A percentile compares a stretch with the other conserved stretches of the same genome.
phyloP scores from a whole-genome alignment of 2,329 filamentous ascomycete genomes.

The Ramichloridium luteum region DNA sequence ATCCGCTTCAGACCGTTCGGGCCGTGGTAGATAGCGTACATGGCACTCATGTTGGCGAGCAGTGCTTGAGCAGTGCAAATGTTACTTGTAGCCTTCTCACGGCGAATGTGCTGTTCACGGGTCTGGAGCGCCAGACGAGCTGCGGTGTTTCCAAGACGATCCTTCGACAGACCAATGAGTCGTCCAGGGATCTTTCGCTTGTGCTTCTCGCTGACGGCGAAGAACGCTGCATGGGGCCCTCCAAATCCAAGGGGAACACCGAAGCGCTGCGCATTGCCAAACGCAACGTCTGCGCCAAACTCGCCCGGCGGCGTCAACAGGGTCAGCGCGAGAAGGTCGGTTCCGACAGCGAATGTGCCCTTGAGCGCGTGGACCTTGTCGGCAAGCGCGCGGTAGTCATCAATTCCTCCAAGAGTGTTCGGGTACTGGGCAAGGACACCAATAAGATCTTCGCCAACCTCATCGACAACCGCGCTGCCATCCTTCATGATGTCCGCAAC shows the following conservation, averaged over 20 bases:
- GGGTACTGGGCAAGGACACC: constrained; percentile 94
- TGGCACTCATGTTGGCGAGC: constrained; percentile 87
- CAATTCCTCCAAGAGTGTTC: constrained; percentile 70
- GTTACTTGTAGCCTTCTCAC: constrained; percentile 95
- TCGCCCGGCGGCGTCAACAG: constrained; percentile 81
- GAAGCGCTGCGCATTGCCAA: constrained; percentile 82
- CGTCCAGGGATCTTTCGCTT: constrained; percentile 92
- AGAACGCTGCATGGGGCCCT: constrained; percentile 94
- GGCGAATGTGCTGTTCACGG: constrained; percentile 86
- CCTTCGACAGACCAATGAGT: constrained; percentile 82
- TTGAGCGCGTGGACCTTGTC: constrained; percentile 66
- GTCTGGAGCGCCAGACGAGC: constrained; percentile 81
- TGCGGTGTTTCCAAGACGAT: constrained; percentile 69
- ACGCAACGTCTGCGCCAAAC: constrained; percentile 89
- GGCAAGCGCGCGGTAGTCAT: constrained; percentile 62
- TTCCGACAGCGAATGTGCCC: constrained; percentile 73
- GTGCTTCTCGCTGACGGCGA: constrained; percentile 78
- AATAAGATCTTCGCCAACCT: constrained; percentile 67
- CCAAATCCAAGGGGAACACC: constrained; percentile 87
- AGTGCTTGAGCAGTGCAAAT: constrained; percentile 93
- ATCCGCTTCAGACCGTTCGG: constrained; percentile 72
- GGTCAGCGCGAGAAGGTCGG: constrained; percentile 78
- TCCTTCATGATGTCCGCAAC: constrained; percentile 58
- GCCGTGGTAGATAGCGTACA: constrained; percentile 91
- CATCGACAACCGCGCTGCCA: constrained; percentile 53